Percentiles rank a stretch among this genome's conserved stretches.
phyloP scores from a whole-genome alignment of 345 rosid genomes.

The Syzygium aromaticum region DNA sequence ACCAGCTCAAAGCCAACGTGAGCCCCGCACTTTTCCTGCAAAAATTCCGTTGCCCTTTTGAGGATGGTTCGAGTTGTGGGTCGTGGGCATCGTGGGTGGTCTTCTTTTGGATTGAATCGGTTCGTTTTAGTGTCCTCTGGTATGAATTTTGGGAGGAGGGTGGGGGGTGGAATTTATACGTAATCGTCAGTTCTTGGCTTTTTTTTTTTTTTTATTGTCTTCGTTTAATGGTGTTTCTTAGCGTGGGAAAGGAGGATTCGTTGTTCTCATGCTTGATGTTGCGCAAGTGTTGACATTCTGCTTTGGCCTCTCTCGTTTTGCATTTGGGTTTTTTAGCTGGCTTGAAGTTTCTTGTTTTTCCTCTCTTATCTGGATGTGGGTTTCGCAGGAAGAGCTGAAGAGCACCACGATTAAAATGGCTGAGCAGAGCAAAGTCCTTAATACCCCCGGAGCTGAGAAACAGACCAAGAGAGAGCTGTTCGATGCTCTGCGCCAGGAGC shows the following conservation, averaged over 20 bases:
- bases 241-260: not conserved
- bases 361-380: not conserved
- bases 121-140: not conserved
- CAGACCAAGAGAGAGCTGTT: conserved; percentile 84
- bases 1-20: conserved; percentile 90
- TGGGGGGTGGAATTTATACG: not conserved
- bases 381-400: conserved; percentile 67
- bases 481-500: conserved; percentile 85
- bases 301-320: not conserved
- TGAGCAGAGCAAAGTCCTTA: conserved; percentile 84
- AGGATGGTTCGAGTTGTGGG: not conserved
- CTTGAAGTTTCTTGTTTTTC: not conserved
- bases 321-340: not conserved
- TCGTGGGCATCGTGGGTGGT: not conserved
- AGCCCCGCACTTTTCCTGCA: not conserved
- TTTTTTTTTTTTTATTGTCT: too few species aligned
- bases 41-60: not conserved
- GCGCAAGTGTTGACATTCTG: not conserved
- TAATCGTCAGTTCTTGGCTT: not conserved
- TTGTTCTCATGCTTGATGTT: not conserved
- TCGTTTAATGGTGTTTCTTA: not conserved
- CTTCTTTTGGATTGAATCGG: not conserved
- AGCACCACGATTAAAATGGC: conserved; percentile 77
- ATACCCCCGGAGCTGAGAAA: conserved; percentile 81
- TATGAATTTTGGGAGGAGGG: not conserved